These are phyloP conservation scores for Lycium barbarum DNA, from an alignment of 257 asterid genomes.

Conservation along the genomic window DNA sequence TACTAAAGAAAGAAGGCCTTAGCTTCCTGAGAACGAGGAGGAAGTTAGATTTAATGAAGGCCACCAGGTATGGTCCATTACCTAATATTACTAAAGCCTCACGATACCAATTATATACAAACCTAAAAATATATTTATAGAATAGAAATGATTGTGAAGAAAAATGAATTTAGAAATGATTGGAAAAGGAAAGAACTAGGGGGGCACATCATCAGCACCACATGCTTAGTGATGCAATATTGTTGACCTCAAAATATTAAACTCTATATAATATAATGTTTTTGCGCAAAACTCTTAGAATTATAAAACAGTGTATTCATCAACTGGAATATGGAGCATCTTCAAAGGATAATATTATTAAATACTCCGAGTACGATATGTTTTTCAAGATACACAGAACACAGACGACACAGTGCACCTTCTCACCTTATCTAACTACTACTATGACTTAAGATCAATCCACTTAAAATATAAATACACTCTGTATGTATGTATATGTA, in stretches of 20 bases:
- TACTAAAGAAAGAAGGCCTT: not conserved
- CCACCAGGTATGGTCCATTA: slow-evolving; percentile 21
- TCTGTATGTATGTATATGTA: not conserved
- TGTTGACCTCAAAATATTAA: not conserved
- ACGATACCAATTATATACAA: not conserved
- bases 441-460: not conserved
- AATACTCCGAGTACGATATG: slow-evolving; percentile 4
- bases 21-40: not conserved
- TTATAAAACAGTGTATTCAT: not conserved
- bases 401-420: slow-evolving; percentile 41
- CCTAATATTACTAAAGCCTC: not conserved
- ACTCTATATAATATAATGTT: not conserved
- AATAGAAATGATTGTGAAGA: not conserved
- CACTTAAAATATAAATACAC: not conserved
- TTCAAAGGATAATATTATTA: slow-evolving; percentile 22
- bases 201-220: not conserved
- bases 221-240: not conserved
- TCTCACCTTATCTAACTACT: slow-evolving; percentile 37
- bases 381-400: slow-evolving; percentile 35
- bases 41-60: not conserved
- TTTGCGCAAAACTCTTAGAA: not conserved
- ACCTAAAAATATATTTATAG: not conserved
- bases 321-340: slow-evolving; percentile 6
- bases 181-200: not conserved
- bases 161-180: not conserved